Evolutionary conservation across 192 early-diverging fungal genomes (phyloP).

Genomic region (Endogone sp.): DNA sequence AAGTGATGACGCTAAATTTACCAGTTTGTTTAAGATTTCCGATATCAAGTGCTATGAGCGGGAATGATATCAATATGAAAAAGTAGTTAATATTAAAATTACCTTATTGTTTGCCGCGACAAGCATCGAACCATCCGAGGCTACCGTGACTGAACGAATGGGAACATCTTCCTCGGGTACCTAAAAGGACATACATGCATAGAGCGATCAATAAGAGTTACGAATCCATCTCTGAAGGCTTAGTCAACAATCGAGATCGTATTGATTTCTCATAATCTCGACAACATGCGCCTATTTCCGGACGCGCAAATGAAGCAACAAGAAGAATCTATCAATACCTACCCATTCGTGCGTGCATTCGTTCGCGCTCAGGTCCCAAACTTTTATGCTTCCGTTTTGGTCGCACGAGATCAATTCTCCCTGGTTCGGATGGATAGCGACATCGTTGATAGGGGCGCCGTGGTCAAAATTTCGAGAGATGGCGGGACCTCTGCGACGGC

Average conservation of each 20-base stretch:
- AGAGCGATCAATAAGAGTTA: no score
- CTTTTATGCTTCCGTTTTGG: slow-evolving; percentile 68
- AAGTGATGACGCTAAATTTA: no score
- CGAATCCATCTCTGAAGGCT: no score
- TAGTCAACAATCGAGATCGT: no score
- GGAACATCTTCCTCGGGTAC: slow-evolving; percentile 76
- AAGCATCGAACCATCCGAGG: slow-evolving; percentile 74
- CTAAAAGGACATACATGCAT: no score
- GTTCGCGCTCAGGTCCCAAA: slow-evolving; percentile 66
- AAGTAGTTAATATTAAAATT: background rate
- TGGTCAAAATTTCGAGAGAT: slow-evolving; percentile 55
- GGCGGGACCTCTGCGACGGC: slow-evolving; percentile 41
- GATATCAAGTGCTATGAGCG: background rate
- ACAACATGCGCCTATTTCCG: no score
- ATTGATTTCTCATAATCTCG: no score
- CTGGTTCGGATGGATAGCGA: slow-evolving; percentile 73
- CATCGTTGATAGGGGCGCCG: slow-evolving; percentile 55
- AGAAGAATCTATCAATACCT: background rate
- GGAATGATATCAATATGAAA: background rate
- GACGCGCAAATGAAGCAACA: slow-evolving; percentile 4
- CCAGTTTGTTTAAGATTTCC: no score
- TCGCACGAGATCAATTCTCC: slow-evolving; percentile 81
- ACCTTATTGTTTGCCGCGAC: slow-evolving; percentile 88
- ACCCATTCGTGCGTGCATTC: slow-evolving; percentile 62
- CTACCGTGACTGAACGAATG: slow-evolving; percentile 76